phyloP scores from a whole-genome alignment of 352 stramenopile species.

The Pythium diclinum region DNA sequence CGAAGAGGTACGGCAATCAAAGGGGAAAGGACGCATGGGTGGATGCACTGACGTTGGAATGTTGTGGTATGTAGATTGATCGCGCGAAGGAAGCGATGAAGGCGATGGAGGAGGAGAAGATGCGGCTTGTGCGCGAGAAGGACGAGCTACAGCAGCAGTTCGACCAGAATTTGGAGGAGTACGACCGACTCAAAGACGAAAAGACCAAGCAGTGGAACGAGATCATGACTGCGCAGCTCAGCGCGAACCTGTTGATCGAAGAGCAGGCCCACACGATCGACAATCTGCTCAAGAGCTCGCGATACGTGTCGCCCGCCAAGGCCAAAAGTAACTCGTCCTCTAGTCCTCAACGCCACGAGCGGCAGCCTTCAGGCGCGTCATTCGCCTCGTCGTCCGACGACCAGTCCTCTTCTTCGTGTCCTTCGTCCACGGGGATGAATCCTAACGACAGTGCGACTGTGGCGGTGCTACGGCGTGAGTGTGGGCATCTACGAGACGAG shows the following conservation, averaged over 20 bases:
- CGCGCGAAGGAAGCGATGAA: constrained; percentile 30
- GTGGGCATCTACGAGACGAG: constrained; percentile 29
- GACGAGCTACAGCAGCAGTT: constrained; percentile 40
- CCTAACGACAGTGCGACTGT: constrained; percentile 10
- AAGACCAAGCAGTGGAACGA: constrained; percentile 72
- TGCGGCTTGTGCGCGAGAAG: constrained; percentile 37
- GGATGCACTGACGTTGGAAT: background rate
- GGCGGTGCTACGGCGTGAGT: constrained; percentile 31
- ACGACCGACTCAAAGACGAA: constrained; percentile 52
- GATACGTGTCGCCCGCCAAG: constrained; percentile 37
- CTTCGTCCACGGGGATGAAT: background rate
- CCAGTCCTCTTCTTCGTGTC: background rate
- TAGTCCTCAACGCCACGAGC: constrained; percentile 13
- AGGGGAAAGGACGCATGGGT: background rate
- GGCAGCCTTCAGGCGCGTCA: constrained; percentile 7
- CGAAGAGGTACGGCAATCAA: constrained; percentile 36
- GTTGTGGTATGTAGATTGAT: constrained; percentile 27
- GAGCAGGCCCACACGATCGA: constrained; percentile 79
- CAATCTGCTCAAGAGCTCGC: constrained; percentile 56
- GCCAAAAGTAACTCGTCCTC: constrained; percentile 21
- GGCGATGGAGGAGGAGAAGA: constrained; percentile 39
- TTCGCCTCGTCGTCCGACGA: background rate
- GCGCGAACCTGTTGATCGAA: constrained; percentile 73
- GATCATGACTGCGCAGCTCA: constrained; percentile 65
- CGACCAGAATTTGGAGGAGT: constrained; percentile 43